Conservation (phyloP, 345 rosid species). For the Bruguiera gymnorhiza region DNA sequence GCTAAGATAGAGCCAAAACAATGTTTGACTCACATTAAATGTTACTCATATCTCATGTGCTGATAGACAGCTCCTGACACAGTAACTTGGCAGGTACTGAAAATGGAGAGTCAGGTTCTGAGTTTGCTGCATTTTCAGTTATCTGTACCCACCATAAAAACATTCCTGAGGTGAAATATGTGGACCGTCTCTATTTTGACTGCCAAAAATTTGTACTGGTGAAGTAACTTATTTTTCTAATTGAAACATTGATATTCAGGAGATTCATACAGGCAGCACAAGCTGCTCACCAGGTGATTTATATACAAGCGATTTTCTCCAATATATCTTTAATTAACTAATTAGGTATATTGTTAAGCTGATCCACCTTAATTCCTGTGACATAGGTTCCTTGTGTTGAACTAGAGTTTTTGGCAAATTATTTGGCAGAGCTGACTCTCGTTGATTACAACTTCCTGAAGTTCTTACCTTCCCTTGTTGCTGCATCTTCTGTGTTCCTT, state of each 20-base stretch:
- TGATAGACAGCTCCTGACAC: slow-evolving; percentile 30
- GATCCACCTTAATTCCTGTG: neutral
- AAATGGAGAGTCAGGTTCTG: slow-evolving; percentile 74
- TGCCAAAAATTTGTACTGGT: neutral
- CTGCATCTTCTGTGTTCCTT: slow-evolving; percentile 89
- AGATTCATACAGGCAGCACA: slow-evolving; percentile 86
- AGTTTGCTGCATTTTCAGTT: slow-evolving; percentile 68
- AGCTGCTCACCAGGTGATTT: slow-evolving; percentile 57
- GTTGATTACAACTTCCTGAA: slow-evolving; percentile 65
- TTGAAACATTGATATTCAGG: slow-evolving; percentile 41
- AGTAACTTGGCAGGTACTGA: slow-evolving; percentile 57
- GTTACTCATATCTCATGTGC: slow-evolving; percentile 1
- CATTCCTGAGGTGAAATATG: slow-evolving; percentile 71
- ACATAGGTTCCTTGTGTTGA: slow-evolving; percentile 55
- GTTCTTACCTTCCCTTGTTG: slow-evolving; percentile 71
- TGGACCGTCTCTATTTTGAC: slow-evolving; percentile 9
- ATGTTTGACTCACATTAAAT: neutral
- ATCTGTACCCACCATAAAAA: slow-evolving; percentile 74
- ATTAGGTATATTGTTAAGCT: neutral
- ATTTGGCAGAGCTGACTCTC: slow-evolving; percentile 81
- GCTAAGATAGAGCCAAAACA: neutral
- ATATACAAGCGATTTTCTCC: slow-evolving; percentile 4
- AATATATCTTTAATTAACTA: neutral
- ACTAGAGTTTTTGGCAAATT: slow-evolving; percentile 79
- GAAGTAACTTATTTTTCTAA: slow-evolving; percentile 5